Percentiles rank a stretch among this genome's conserved stretches.
These are phyloP conservation scores for Eimeria falciformis DNA, from an alignment of 169 alveolate genomes.

Conservation along the genomic window DNA sequence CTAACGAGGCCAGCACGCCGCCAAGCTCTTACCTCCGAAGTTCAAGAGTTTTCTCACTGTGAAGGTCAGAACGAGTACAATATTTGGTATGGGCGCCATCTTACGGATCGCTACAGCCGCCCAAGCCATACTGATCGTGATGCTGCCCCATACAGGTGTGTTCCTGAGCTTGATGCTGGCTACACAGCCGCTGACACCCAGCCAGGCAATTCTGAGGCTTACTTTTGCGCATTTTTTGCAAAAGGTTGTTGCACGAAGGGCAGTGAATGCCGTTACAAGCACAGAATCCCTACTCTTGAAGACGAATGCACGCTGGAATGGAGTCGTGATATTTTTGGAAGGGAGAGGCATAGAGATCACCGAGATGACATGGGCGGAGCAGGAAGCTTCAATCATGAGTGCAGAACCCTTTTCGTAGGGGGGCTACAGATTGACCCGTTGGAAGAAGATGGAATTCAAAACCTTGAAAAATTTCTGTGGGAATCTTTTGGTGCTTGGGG, in stretches of 20 bases:
- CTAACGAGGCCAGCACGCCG: slow-evolving; percentile 74
- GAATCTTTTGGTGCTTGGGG: slow-evolving; percentile 97
- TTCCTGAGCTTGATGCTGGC: slow-evolving; percentile 96
- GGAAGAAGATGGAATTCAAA: slow-evolving; percentile 90
- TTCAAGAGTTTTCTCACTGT: slow-evolving; percentile 47
- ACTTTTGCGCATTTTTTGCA: slow-evolving; percentile 97
- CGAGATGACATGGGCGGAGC: slow-evolving; percentile 98
- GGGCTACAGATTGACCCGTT: slow-evolving; percentile 92
- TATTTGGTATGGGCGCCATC: slow-evolving; percentile 99
- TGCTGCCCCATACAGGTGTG: slow-evolving; percentile 94
- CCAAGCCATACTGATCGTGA: slow-evolving; percentile 88
- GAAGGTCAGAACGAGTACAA: slow-evolving; percentile 98
- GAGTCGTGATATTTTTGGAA: slow-evolving; percentile 97
- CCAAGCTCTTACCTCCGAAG: slow-evolving; percentile 27
- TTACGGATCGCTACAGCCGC: slow-evolving; percentile 92
- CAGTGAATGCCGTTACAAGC: slow-evolving; percentile 96
- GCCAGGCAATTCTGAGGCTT: slow-evolving; percentile 86
- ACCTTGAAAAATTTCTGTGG: slow-evolving; percentile 93
- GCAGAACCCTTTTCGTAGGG: slow-evolving; percentile 95
- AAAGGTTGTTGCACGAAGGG: slow-evolving; percentile 99
- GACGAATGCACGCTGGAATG: slow-evolving; percentile 95
- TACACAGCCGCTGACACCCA: slow-evolving; percentile 96
- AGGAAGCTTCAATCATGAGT: slow-evolving; percentile 97
- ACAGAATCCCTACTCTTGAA: slow-evolving; percentile 96
- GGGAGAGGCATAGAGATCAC: slow-evolving; percentile 96